Base-by-base conservation (phyloP, 1,284 basidiomycete species). In the Ganoderma boninense region DNA sequence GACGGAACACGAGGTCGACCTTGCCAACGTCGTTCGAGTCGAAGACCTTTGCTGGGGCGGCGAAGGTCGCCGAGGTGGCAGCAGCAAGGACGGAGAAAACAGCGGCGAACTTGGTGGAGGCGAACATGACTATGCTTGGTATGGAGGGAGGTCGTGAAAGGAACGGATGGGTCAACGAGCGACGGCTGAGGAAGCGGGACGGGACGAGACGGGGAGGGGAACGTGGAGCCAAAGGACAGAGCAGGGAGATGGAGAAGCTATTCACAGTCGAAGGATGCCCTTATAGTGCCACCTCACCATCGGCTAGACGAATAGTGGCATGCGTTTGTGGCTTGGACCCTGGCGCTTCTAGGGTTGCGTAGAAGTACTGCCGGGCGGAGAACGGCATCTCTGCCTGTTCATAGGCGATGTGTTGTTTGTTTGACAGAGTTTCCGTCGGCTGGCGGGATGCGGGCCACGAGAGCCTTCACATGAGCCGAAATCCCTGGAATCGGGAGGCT, bases 1-100 rank as follows among this genome's bases (percentile, higher is more conserved):
- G 89, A 65, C 81, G 82, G 79, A 82, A 80, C 65, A 89, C 87
- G 61, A 85, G 76, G 72, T 82, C 73, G 66, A 82, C 69, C n/a
- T 74, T 71, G 42, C 40, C 60, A 23, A 80, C 78, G 26, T 65
- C 38, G 14, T 40, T 59, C 32, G 65, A 65, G 61, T 65, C 62
- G 57, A 69, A 69, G 67, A 70, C 52, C 32, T 73, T 65, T 0
- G 73, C 18, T n/a, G 81, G 81, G 5, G 81, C 80, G 23, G 81
- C 79, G 66, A 38, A 64, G 71, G 74, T 76, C 42, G 72, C 69
- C 60, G 73, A 35, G 57, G 73, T 73, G 46, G 77, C 75, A 56
- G 76, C 70, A 54, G 76, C 74, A 70, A 79, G 65, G 64, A 74
- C 68, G 6, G 78, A 69, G 67, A 76, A 64, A 72, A 77, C 64